phyloP scores from a whole-genome alignment of 176 grass and related monocot species.

The Phoenix roebelenii region DNA sequence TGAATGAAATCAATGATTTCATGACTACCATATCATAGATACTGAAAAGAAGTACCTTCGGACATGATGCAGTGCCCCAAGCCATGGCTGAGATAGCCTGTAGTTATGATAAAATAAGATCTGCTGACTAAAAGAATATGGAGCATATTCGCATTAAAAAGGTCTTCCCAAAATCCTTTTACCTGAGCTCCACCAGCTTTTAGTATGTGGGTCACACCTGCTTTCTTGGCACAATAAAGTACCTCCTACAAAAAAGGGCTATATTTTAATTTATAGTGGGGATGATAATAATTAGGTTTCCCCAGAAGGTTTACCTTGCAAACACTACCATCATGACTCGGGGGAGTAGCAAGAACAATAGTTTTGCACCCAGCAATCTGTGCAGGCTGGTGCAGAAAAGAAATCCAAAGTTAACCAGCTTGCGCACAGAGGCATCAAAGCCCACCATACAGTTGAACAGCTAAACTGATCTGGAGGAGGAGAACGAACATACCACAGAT shows the following conservation, averaged over 20 bases:
- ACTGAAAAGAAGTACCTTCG: constrained; percentile 47
- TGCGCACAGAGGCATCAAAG: constrained; percentile 9
- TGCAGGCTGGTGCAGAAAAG: constrained; percentile 53
- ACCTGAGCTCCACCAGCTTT: constrained; percentile 98
- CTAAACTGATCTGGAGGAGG: constrained; percentile 15
- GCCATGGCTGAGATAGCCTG: constrained; percentile 95
- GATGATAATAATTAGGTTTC: constrained; percentile 1
- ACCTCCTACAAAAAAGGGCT: constrained; percentile 44
- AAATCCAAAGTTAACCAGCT: constrained; percentile 20
- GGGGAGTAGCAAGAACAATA: constrained; percentile 85
- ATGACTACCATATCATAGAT: too few relatives aligned
- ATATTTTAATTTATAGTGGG: neutral
- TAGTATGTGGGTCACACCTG: constrained; percentile 89
- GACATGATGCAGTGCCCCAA: constrained; percentile 81
- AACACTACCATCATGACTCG: constrained; percentile 69
- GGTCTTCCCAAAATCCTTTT: constrained; percentile 3
- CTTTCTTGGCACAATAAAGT: constrained; percentile 95
- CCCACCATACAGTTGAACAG: neutral
- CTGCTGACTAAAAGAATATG: constrained; percentile 11
- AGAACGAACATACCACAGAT: constrained; percentile 60
- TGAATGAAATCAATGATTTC: too few relatives aligned
- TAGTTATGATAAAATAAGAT: constrained; percentile 7
- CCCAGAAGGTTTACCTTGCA: constrained; percentile 59
- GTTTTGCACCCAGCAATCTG: constrained; percentile 93
- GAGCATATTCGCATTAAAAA: neutral